Conservation (phyloP, 2,329 filamentous ascomycete genomes). For the Plectosphaerella cucumerina region DNA sequence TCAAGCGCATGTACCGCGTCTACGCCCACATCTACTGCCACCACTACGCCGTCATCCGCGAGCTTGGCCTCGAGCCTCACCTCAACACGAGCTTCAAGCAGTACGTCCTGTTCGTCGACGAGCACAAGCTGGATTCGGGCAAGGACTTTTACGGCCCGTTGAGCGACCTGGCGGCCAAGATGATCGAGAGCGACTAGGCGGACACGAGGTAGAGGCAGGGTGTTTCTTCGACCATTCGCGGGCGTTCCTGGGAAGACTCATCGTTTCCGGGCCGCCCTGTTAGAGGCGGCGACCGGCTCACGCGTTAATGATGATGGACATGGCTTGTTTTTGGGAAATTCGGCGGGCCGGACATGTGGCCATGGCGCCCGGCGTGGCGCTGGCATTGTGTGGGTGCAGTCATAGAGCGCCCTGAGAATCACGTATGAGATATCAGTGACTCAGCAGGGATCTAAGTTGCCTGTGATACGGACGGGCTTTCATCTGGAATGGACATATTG, state of each 20-base stretch:
- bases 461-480: no score
- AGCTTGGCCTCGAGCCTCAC: slow-evolving; percentile 92
- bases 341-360: no score
- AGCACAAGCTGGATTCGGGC: slow-evolving; percentile 86
- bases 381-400: background rate
- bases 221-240: no score
- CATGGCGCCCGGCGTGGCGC: no score
- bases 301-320: background rate
- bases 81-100: slow-evolving; percentile 99
- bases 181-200: slow-evolving; percentile 82
- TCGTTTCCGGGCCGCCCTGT: no score
- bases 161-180: slow-evolving; percentile 94
- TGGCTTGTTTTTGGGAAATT: background rate
- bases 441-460: background rate
- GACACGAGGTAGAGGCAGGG: background rate
- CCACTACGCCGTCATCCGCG: slow-evolving; percentile 94
- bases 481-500: slow-evolving; percentile 5
- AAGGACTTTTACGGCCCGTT: slow-evolving; percentile 97
- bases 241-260: background rate
- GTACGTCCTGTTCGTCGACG: slow-evolving; percentile 97
- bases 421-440: background rate
- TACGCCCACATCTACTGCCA: slow-evolving; percentile 99
- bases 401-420: background rate
- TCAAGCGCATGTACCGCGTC: slow-evolving; percentile 97
- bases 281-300: no score